Percentiles rank a stretch among this genome's conserved stretches.
Evolutionary conservation across 371 early-diverging fungal genomes (phyloP).

Genomic region (Basidiobolus meristosporus): DNA sequence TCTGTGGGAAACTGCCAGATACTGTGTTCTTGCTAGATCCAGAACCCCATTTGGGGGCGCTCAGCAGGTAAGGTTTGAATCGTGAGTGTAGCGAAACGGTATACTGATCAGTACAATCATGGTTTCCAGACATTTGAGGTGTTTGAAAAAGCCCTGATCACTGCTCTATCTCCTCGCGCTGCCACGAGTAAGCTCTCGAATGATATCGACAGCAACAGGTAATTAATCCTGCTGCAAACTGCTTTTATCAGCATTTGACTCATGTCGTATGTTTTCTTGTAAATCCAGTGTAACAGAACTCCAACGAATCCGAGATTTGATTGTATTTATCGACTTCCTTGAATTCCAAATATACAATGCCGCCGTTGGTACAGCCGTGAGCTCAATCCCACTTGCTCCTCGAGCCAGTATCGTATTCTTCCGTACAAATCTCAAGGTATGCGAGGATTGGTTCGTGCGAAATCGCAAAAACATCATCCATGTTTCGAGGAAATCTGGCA

Average conservation of each 20-base stretch:
- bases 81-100: background rate
- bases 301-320: conserved; percentile 12
- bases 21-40: conserved; percentile 44
- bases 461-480: conserved; percentile 24
- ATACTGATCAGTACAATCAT: background rate
- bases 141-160: conserved; percentile 28
- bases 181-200: too few species aligned
- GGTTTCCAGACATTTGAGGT: conserved; percentile 41
- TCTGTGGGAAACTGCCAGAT: conserved; percentile 57
- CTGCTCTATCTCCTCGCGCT: too few species aligned
- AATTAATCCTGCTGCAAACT: too few species aligned
- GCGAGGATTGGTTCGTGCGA: conserved; percentile 55
- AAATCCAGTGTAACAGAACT: background rate
- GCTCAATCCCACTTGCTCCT: conserved; percentile 31
- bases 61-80: conserved; percentile 21
- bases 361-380: conserved; percentile 30
- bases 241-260: too few species aligned
- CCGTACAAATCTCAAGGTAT: conserved; percentile 42
- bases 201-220: too few species aligned
- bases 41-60: conserved; percentile 62
- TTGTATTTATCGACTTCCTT: conserved; percentile 40
- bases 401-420: conserved; percentile 47
- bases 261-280: background rate
- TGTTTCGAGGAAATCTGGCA: conserved; percentile 17
- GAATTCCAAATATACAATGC: conserved; percentile 58